A percentile compares a stretch with the other conserved stretches of the same genome.
These are phyloP conservation scores for Hypomontagnella submonticulosa DNA, from an alignment of 495 filamentous ascomycete genomes.

Conservation along the genomic window DNA sequence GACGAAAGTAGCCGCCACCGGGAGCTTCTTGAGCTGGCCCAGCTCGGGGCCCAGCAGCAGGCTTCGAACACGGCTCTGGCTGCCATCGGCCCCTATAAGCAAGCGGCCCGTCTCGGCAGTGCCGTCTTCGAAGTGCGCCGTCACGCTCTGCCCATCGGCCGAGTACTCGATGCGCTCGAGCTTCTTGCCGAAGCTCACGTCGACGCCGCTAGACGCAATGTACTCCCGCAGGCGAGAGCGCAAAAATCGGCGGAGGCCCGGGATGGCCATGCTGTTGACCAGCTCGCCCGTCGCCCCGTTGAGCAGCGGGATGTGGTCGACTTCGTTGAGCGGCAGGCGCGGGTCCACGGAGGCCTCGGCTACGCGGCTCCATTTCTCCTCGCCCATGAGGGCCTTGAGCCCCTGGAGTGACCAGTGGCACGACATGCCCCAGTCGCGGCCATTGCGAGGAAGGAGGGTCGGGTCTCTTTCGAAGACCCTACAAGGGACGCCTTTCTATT, in stretches of 20 bases:
- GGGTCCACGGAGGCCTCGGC: slow-evolving; percentile 55
- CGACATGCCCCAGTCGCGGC: slow-evolving; percentile 67
- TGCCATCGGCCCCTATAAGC: slow-evolving; percentile 61
- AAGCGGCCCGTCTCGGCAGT: slow-evolving; percentile 59
- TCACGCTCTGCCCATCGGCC: slow-evolving; percentile 66
- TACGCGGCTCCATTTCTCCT: slow-evolving; percentile 51
- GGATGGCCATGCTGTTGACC: slow-evolving; percentile 50
- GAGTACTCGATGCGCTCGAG: slow-evolving; percentile 41
- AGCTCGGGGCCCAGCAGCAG: slow-evolving; percentile 53
- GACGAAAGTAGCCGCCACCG: slow-evolving; percentile 51
- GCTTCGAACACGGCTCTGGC: slow-evolving; percentile 54
- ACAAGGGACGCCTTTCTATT: slow-evolving; percentile 61
- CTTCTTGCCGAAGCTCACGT: slow-evolving; percentile 47
- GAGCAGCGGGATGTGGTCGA: slow-evolving; percentile 54
- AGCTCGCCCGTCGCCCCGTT: slow-evolving; percentile 62
- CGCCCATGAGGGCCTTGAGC: slow-evolving; percentile 47
- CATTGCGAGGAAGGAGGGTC: slow-evolving; percentile 49
- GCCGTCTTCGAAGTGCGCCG: slow-evolving; percentile 76
- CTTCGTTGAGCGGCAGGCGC: slow-evolving; percentile 46
- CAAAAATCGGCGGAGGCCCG: slow-evolving; percentile 58
- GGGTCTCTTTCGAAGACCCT: slow-evolving; percentile 61
- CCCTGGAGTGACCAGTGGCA: slow-evolving; percentile 63
- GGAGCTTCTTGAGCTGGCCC: slow-evolving; percentile 43
- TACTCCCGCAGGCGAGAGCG: slow-evolving; percentile 52
- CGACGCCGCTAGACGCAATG: slow-evolving; percentile 40